These are phyloP conservation scores for Ceratobasidium sp. DNA, from an alignment of 1,284 basidiomycete species.

Conservation along the genomic window DNA sequence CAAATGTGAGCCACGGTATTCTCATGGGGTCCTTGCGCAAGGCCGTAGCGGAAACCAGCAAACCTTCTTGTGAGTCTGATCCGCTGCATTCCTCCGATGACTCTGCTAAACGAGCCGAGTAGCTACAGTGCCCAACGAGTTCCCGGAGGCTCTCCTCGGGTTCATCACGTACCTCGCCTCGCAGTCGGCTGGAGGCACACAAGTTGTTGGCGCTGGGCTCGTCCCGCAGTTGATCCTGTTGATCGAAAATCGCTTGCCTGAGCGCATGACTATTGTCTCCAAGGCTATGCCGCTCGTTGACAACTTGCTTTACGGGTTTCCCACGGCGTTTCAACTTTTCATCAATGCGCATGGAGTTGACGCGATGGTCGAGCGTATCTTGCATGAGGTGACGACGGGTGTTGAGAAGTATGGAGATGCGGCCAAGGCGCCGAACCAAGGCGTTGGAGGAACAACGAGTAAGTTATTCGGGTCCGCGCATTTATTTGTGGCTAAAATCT, in stretches of 20 bases:
- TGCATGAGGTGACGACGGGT: slow-evolving; percentile 79
- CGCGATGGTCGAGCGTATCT: slow-evolving; percentile 83
- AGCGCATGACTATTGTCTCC: slow-evolving; percentile 70
- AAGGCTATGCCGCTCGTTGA: slow-evolving; percentile 93
- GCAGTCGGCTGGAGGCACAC: slow-evolving; percentile 84
- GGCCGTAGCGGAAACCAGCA: slow-evolving; percentile 76
- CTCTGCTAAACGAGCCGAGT: slow-evolving; percentile 3
- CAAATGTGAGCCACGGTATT: slow-evolving; percentile 95
- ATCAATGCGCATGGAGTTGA: slow-evolving; percentile 87
- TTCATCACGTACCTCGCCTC: slow-evolving; percentile 90
- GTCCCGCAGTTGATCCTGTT: slow-evolving; percentile 90
- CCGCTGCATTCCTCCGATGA: not conserved
- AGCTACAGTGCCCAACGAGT: slow-evolving; percentile 72
- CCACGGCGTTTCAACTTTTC: slow-evolving; percentile 89
- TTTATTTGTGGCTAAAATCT: slow-evolving; percentile 11
- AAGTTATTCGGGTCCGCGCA: slow-evolving; percentile 47
- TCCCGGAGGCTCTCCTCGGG: slow-evolving; percentile 86
- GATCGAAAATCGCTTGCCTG: slow-evolving; percentile 76
- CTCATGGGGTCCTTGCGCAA: slow-evolving; percentile 88
- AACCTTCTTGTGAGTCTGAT: slow-evolving; percentile 63
- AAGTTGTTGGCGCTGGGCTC: slow-evolving; percentile 97
- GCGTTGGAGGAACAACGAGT: slow-evolving; percentile 64
- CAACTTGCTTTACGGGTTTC: slow-evolving; percentile 89
- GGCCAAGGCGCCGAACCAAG: slow-evolving; percentile 61
- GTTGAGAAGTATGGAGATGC: slow-evolving; percentile 66